A percentile compares a stretch with the other conserved stretches of the same genome.
Conservation (phyloP, 1,139 yeast species). For the Hemisphaericaspora lyxosophila region DNA sequence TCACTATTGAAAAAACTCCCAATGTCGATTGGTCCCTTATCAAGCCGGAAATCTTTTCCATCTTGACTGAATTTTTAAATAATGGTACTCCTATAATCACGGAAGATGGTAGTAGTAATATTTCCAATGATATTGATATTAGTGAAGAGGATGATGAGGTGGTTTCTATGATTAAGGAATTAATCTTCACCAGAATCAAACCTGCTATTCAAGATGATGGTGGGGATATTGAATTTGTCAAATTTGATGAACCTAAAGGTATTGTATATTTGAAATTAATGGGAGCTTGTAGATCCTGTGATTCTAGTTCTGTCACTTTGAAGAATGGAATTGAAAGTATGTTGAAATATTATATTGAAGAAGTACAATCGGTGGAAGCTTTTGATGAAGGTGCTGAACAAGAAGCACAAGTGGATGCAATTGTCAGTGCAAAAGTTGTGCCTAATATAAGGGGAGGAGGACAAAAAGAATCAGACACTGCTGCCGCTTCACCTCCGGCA, state of each 20-base stretch:
- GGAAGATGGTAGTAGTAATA: conserved; percentile 19
- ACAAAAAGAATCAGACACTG: conserved; percentile 29
- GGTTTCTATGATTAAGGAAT: conserved; percentile 87
- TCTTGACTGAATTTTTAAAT: conserved; percentile 79
- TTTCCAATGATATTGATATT: conserved; percentile 38
- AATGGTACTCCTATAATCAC: conserved; percentile 66
- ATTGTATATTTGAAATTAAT: conserved; percentile 64
- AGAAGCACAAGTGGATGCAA: conserved; percentile 24
- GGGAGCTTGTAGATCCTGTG: conserved; percentile 82
- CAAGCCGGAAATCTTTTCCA: conserved; percentile 85
- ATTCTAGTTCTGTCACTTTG: conserved; percentile 70
- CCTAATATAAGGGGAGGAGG: conserved; percentile 37
- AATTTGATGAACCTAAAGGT: conserved; percentile 61
- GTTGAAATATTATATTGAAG: conserved; percentile 79
- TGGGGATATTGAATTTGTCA: conserved; percentile 76
- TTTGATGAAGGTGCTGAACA: conserved; percentile 36
- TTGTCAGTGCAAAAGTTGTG: neutral
- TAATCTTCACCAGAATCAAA: conserved; percentile 88
- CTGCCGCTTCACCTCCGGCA: conserved; percentile 27
- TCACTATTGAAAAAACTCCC: conserved; percentile 75
- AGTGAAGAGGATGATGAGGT: conserved; percentile 72
- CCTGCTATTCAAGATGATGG: conserved; percentile 93
- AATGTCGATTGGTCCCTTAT: conserved; percentile 69
- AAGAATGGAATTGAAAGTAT: conserved; percentile 80
- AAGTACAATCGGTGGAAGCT: conserved; percentile 67